phyloP scores from a whole-genome alignment of 2,329 filamentous ascomycete genomes.

The Pseudonectria foliicola region DNA sequence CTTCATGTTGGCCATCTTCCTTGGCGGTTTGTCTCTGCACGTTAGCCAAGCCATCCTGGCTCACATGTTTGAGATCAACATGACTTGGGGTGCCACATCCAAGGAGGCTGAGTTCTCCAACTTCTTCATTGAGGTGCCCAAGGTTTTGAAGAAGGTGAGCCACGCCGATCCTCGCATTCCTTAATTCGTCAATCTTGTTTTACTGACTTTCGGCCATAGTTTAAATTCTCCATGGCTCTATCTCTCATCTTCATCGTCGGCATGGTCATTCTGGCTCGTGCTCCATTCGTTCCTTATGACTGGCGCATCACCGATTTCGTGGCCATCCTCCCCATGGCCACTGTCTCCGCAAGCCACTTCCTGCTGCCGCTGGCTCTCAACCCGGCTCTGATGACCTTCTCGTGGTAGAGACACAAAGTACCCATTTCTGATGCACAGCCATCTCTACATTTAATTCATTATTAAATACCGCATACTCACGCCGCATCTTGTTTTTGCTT shows the following conservation, averaged over 20 bases:
- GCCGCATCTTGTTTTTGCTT: too few species aligned
- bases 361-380: conserved; percentile 67
- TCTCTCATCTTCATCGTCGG: conserved; percentile 48
- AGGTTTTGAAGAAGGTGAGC: conserved; percentile 69
- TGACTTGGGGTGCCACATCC: conserved; percentile 77
- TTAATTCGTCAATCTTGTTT: conserved; percentile 12
- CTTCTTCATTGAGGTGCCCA: conserved; percentile 79
- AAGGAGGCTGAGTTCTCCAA: conserved; percentile 78
- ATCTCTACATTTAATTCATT: too few species aligned
- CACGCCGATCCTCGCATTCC: conserved; percentile 22
- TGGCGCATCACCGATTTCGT: conserved; percentile 67
- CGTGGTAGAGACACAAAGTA: too few species aligned
- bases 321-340: conserved; percentile 69
- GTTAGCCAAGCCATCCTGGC: conserved; percentile 71
- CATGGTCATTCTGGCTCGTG: conserved; percentile 60
- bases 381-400: conserved; percentile 74
- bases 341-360: conserved; percentile 62
- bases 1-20: conserved; percentile 67
- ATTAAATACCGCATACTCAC: too few species aligned
- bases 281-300: conserved; percentile 55
- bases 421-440: too few species aligned
- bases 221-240: conserved; percentile 66
- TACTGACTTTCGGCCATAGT: conserved; percentile 33
- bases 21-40: conserved; percentile 75
- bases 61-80: conserved; percentile 81